phyloP scores from a whole-genome alignment of 202 grass and related monocot species.

The Saccharum hybrid region DNA sequence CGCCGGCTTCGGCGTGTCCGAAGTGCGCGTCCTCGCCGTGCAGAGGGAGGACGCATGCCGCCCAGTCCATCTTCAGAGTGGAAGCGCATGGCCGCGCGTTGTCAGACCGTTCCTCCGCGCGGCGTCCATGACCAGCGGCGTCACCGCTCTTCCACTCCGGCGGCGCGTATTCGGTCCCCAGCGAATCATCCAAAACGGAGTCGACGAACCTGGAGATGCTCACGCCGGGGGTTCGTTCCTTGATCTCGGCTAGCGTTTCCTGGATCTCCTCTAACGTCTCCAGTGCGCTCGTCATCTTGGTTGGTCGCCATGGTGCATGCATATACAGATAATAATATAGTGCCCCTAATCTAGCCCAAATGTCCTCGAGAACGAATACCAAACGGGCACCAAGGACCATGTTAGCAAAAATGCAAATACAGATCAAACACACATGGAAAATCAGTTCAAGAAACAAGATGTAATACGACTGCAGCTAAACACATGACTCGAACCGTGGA shows the following conservation, averaged over 20 bases:
- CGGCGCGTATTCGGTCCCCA: neutral
- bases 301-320: neutral
- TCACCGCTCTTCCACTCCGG: neutral
- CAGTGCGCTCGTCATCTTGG: neutral
- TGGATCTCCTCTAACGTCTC: slow-evolving; percentile 1
- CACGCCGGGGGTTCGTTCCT: slow-evolving; percentile 20
- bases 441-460: no score
- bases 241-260: slow-evolving; percentile 38
- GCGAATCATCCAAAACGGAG: neutral
- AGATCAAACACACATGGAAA: no score
- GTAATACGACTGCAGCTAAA: no score
- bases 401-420: no score
- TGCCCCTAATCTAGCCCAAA: no score
- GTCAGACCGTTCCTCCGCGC: neutral
- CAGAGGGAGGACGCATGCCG: slow-evolving; percentile 12
- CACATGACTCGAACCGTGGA: no score
- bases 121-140: neutral
- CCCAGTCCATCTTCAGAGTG: slow-evolving; percentile 25
- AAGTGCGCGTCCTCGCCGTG: slow-evolving; percentile 53
- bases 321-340: no score
- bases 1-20: slow-evolving; percentile 17
- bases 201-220: neutral
- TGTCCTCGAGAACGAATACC: no score
- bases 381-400: neutral
- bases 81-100: neutral